Evolutionary conservation across 371 early-diverging fungal species (phyloP), one percentile per base, ranked within the genome.

Genomic region (Mucor indicus): DNA sequence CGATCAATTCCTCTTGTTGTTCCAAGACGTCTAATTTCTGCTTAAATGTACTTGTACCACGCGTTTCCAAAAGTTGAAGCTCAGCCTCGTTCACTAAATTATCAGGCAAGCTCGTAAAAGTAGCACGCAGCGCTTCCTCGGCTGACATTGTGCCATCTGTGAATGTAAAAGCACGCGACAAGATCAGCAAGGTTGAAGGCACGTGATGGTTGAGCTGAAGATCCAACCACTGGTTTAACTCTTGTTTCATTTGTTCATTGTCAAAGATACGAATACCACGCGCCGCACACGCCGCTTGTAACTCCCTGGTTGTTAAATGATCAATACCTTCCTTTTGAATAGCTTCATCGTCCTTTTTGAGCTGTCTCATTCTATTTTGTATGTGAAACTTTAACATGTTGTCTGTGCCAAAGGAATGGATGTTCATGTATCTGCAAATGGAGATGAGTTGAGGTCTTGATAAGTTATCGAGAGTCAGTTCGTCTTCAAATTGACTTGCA

Each of bases 371-470:
- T 30, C 86, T 73, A 45, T 84, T 83, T 21, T 90, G 81, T 54
- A 96, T 85, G 62, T 87, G 90, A 67, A 86, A 89, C 32, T 93
- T 79, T 55, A 95, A 75, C 55, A 91, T 92, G 48, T 85, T 84
- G 72, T 96, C 96, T 6, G 95, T 95, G 21, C 96, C 98, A 69
- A 95, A 95, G 11, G 92, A 87, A 44, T 89, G 89, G 56, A 95
- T 79, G 60, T 84, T 86, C 90, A 95, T 88, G 72, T 90, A 96
- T 44, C 89, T 82, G 60, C 91, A 91, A 79, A 95, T 90, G 55
- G 88, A 86, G 27, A 93, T 86, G 22, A 96, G 79, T 67, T 96
- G 96, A 12, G 93, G 96, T 16, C 96, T 82, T 21, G 91, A 85
- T 61, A 96, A 62, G 61, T 92, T 90, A 60, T 90, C 94, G 51